These are phyloP conservation scores for Chamaenerion angustifolium DNA, from an alignment of 345 rosid genomes.

Conservation along the genomic window DNA sequence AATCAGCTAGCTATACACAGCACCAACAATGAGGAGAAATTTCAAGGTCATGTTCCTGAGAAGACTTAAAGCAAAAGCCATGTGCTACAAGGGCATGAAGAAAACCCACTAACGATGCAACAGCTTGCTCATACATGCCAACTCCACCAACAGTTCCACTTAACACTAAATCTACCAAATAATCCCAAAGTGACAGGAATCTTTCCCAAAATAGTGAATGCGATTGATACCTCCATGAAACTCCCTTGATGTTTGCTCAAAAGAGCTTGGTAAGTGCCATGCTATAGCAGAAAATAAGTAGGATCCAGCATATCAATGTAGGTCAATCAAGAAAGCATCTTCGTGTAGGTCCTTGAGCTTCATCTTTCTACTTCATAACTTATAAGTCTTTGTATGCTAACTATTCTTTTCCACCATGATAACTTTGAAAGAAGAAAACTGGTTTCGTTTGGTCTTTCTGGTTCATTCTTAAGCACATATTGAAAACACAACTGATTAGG, in stretches of 20 bases:
- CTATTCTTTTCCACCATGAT: constrained; percentile 5
- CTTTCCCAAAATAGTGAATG: constrained; percentile 13
- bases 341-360: constrained; percentile 13
- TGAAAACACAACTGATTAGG: too few species aligned
- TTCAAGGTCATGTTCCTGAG: constrained; percentile 8
- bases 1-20: not conserved
- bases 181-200: constrained; percentile 10
- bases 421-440: not conserved
- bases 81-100: constrained; percentile 21
- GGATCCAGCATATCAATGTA: constrained; percentile 11
- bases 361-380: constrained; percentile 11
- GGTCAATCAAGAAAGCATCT: constrained; percentile 1
- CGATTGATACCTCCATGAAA: constrained; percentile 3
- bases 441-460: not conserved
- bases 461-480: not conserved
- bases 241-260: constrained; percentile 6
- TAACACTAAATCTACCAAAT: constrained; percentile 13
- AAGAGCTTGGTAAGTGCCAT: constrained; percentile 10
- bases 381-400: constrained; percentile 7
- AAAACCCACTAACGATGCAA: constrained; percentile 11
- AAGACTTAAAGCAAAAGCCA: constrained; percentile 19
- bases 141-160: constrained; percentile 14
- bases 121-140: constrained; percentile 11
- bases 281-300: constrained; percentile 1
- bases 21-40: constrained; percentile 3